Evolutionary conservation across 2,329 filamentous ascomycete genomes (phyloP).

Genomic region (Diaporthe aspalathi): DNA sequence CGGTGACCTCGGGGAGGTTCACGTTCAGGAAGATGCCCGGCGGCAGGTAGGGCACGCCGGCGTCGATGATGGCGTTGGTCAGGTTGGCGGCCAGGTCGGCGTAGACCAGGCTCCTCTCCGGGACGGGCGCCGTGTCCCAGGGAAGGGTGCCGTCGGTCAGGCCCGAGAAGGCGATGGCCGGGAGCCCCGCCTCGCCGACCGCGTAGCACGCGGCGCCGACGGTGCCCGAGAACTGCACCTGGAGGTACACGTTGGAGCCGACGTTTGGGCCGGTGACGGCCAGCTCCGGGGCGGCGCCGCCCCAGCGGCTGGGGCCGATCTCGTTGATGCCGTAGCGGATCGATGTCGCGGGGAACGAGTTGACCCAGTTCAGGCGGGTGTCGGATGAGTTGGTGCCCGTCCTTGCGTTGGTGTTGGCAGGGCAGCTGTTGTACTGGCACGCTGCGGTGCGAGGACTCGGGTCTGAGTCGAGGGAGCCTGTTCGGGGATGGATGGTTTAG

Average conservation of each 20-base stretch:
- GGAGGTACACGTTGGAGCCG: conserved; percentile 66
- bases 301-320: conserved; percentile 65
- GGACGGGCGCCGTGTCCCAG: conserved; percentile 65
- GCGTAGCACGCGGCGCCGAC: conserved; percentile 74
- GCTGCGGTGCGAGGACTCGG: conserved; percentile 60
- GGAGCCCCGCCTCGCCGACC: conserved; percentile 64
- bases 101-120: conserved; percentile 69
- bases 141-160: conserved; percentile 59
- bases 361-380: conserved; percentile 76
- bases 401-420: conserved; percentile 61
- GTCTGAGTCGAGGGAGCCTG: conserved; percentile 64
- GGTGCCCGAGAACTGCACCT: conserved; percentile 72
- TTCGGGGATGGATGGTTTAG: conserved; percentile 35
- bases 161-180: conserved; percentile 76
- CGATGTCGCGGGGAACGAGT: conserved; percentile 74
- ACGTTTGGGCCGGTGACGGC: conserved; percentile 75
- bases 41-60: conserved; percentile 73
- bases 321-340: conserved; percentile 72
- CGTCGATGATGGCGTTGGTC: conserved; percentile 64
- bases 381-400: conserved; percentile 67
- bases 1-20: conserved; percentile 70
- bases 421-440: conserved; percentile 73
- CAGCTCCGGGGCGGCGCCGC: conserved; percentile 65
- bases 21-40: conserved; percentile 73
- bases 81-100: conserved; percentile 70